Evolutionary conservation across 2,329 filamentous ascomycete species (phyloP).

Genomic region (Alternaria rosae): DNA sequence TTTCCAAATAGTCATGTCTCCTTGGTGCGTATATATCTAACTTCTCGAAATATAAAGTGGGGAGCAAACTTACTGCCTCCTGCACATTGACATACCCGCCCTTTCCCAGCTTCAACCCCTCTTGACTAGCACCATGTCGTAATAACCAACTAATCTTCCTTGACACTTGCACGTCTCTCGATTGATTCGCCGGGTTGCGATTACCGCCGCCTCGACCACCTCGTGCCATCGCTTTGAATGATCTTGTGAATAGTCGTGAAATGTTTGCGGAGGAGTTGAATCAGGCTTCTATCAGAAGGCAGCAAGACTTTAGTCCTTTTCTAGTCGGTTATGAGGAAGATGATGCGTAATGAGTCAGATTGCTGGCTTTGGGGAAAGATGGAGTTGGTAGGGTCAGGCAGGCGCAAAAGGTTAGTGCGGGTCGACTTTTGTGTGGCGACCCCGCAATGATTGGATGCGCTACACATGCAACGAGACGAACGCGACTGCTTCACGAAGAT

Average conservation of each 20-base stretch:
- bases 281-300: not conserved
- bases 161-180: constrained; percentile 56
- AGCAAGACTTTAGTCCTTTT: not conserved
- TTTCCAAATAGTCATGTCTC: not conserved
- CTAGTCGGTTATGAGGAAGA: not conserved
- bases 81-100: constrained; percentile 68
- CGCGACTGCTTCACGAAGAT: not conserved
- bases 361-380: not conserved
- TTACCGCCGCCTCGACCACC: constrained; percentile 47
- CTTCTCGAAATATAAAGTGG: not conserved
- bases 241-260: constrained; percentile 21
- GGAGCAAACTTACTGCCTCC: constrained; percentile 60
- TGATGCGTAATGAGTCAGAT: constrained; percentile 20
- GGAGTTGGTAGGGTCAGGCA: constrained; percentile 4
- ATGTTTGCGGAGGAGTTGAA: constrained; percentile 23
- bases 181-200: constrained; percentile 46
- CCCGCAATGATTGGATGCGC: constrained; percentile 3
- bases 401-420: constrained; percentile 8
- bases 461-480: not conserved
- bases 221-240: constrained; percentile 32
- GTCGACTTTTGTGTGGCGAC: constrained; percentile 6
- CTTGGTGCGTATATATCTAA: not conserved
- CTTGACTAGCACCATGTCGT: constrained; percentile 67
- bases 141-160: constrained; percentile 63
- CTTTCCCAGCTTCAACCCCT: constrained; percentile 64